A percentile compares a stretch with the other conserved stretches of the same genome.
These are phyloP conservation scores for Prunus yedoensis DNA, from an alignment of 331 rosid species.

Conservation along the genomic window DNA sequence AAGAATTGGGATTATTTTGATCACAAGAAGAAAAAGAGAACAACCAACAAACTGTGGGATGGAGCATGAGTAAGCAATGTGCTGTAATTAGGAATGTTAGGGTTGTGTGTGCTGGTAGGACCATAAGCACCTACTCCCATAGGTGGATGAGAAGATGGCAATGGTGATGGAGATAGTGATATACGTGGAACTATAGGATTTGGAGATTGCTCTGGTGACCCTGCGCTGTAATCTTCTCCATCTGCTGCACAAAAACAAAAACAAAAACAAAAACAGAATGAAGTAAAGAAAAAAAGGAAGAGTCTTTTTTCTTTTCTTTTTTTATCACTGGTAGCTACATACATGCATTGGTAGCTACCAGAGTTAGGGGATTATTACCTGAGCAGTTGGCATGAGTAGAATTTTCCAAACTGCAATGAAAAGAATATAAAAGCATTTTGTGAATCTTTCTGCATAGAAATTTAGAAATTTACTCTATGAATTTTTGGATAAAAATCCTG, in stretches of 20 bases:
- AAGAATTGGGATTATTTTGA: not conserved
- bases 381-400: constrained; percentile 35
- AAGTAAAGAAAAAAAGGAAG: not conserved
- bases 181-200: constrained; percentile 7
- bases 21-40: constrained; percentile 8
- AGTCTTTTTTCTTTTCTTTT: no score
- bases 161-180: constrained; percentile 22
- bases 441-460: not conserved
- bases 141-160: constrained; percentile 18
- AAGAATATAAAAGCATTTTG: not conserved
- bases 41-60: constrained; percentile 4
- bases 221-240: constrained; percentile 12
- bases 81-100: not conserved
- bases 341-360: not conserved
- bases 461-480: not conserved
- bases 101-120: not conserved
- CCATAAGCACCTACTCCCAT: not conserved
- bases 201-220: constrained; percentile 23
- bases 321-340: no score
- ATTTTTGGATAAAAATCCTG: not conserved
- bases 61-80: constrained; percentile 3
- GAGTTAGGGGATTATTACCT: constrained; percentile 6
- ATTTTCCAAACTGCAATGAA: constrained; percentile 29
- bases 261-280: no score
- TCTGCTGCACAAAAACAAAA: constrained; percentile 13